phyloP scores from a whole-genome alignment of 2,329 filamentous ascomycete species.

The Cladophialophora bantiana region DNA sequence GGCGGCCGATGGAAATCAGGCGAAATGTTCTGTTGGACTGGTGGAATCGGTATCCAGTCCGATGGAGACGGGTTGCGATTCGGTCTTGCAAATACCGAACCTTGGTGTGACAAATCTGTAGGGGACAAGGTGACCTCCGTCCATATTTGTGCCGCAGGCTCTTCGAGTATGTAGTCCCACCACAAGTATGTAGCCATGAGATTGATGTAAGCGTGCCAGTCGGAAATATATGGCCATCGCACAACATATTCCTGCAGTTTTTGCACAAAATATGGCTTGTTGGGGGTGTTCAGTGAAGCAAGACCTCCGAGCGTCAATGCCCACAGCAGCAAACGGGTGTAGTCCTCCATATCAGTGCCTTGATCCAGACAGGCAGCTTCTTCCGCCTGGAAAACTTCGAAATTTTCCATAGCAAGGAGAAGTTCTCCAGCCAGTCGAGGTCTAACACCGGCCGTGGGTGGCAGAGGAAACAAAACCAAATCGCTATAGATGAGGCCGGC shows the following conservation, averaged over 20 bases:
- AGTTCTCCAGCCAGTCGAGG: conserved; percentile 19
- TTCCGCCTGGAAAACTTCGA: conserved; percentile 16
- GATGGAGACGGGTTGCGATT: neutral
- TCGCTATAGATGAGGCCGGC: conserved; percentile 31
- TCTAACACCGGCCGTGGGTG: conserved; percentile 13
- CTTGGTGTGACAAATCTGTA: neutral
- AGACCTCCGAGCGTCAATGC: conserved; percentile 20
- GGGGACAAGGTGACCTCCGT: conserved; percentile 9
- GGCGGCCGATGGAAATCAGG: neutral
- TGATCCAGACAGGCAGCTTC: neutral
- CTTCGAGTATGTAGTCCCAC: conserved; percentile 29
- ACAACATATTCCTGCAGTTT: conserved; percentile 21
- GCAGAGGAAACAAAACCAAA: conserved; percentile 25
- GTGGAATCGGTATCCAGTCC: neutral
- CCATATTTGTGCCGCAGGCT: conserved; percentile 20
- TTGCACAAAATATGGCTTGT: conserved; percentile 17
- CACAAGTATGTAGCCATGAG: conserved; percentile 27
- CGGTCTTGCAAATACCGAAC: neutral
- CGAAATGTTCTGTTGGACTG: neutral
- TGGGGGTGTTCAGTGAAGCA: conserved; percentile 19
- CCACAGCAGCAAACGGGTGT: conserved; percentile 23
- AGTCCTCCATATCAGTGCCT: conserved; percentile 3
- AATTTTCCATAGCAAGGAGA: conserved; percentile 18
- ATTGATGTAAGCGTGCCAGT: conserved; percentile 20
- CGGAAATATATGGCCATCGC: conserved; percentile 1